Evolutionary conservation across 208 protist species (phyloP).

Genomic region (Wallacemonas collosoma): DNA sequence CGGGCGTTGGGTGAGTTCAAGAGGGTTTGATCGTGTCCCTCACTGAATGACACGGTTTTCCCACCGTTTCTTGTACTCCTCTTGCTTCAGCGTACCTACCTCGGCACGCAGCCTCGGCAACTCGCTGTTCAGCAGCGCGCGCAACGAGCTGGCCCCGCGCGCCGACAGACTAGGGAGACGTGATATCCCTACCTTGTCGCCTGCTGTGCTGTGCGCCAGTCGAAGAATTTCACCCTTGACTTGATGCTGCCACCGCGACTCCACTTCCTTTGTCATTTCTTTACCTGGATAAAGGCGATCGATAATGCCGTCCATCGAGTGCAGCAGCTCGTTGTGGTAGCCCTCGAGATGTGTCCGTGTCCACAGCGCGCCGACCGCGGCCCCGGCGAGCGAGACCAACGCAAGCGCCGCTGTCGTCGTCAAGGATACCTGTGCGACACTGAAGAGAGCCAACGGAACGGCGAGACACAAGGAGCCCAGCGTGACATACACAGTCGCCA

Average conservation of each 20-base stretch:
- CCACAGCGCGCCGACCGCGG: constrained; percentile 17
- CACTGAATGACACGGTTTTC: constrained; percentile 9
- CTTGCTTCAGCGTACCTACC: constrained; percentile 50
- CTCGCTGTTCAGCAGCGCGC: constrained; percentile 34
- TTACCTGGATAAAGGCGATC: constrained; percentile 43
- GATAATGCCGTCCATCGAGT: constrained; percentile 39
- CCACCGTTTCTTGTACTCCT: constrained; percentile 15
- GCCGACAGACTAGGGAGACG: constrained; percentile 46
- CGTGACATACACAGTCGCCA: constrained; percentile 23
- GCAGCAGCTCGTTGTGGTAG: constrained; percentile 31
- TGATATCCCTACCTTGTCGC: constrained; percentile 29
- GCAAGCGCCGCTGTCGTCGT: constrained; percentile 21
- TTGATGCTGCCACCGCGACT: constrained; percentile 53
- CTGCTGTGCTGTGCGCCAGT: constrained; percentile 19
- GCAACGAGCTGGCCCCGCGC: constrained; percentile 36
- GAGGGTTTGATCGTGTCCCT: too few species aligned
- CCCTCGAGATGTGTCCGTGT: constrained; percentile 25
- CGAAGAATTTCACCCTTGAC: constrained; percentile 60
- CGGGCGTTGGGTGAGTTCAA: too few species aligned
- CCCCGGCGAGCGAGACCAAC: constrained; percentile 20
- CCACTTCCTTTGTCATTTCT: constrained; percentile 47
- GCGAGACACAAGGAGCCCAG: constrained; percentile 22
- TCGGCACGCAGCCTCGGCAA: constrained; percentile 45
- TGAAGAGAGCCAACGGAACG: constrained; percentile 19
- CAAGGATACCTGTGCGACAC: constrained; percentile 28